Evolutionary conservation across 768 basidiomycete species (phyloP), one percentile per base, ranked within the genome.

Genomic region (Tricholoma hemisulphureum): DNA sequence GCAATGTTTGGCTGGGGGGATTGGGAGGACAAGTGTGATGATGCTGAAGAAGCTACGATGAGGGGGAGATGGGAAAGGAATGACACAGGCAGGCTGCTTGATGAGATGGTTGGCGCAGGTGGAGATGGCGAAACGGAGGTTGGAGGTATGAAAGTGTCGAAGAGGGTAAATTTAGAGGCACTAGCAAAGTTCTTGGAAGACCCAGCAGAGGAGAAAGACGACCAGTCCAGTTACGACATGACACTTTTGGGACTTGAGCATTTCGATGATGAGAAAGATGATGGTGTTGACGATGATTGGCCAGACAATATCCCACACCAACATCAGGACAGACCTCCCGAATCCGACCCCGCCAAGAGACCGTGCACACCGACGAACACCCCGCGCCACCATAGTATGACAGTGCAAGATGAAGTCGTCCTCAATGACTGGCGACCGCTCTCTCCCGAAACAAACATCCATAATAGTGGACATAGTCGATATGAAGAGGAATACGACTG

Each of bases 121-220:
- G 48, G 31, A 20, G 51, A 49, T 34, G 62, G 65, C 43, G 73
- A 60, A 26, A 60, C 54, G 43, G 58, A 53, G 49, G 35, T 55
- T 34, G 58, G 16, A 46, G 67, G 34, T 56, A 69, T 60, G 65
- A 77, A 65, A 58, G 28, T 28, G 29, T 49, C 46, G 26, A 73
- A 64, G 2, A 70, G 83, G 45, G 73, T 88, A 57, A 72, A 89
- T 67, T 77, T 85, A 71, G 82, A 85, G 51, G 86, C 80, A 16
- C 70, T 88, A 29, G 71, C 77, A 14, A 74, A 71, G 41, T 75
- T 90, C 54, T 72, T 89, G 73, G 61, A 74, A 59, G 63, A 68
- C 53, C 67, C 69, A 23, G 65, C 69, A 6, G 56, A 55, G 20
- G 60, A 56, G 13, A 51, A 58, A 11, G 54, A 59, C 14, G 61